Conservation (phyloP, 2,329 filamentous ascomycete species). For the Nannizzia gypsea region DNA sequence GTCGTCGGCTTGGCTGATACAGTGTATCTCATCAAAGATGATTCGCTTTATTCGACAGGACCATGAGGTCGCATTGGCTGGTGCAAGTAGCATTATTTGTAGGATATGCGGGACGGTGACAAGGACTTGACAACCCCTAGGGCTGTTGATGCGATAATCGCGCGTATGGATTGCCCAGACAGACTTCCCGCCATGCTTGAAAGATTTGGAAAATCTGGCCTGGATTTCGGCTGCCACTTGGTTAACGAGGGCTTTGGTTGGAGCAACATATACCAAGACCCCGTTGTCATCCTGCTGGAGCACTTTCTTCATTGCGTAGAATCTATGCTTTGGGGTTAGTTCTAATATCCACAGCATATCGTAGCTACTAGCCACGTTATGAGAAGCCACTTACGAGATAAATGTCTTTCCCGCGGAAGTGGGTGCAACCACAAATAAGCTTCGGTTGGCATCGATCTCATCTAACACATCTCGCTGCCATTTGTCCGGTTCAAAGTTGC, state of each 20-base stretch:
- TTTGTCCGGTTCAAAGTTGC: conserved; percentile 57
- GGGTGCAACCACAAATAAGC: conserved; percentile 63
- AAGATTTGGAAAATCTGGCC: conserved; percentile 58
- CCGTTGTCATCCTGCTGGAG: conserved; percentile 56
- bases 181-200: conserved; percentile 49
- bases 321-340: conserved; percentile 27
- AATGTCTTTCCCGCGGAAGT: conserved; percentile 75
- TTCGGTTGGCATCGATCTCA: conserved; percentile 57
- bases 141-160: conserved; percentile 63
- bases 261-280: conserved; percentile 66
- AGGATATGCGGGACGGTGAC: conserved; percentile 69
- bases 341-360: background rate
- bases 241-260: conserved; percentile 71
- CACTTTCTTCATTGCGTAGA: conserved; percentile 71
- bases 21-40: conserved; percentile 75
- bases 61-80: conserved; percentile 56
- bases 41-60: conserved; percentile 57
- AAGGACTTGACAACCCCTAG: conserved; percentile 59
- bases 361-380: background rate
- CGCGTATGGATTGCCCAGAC: conserved; percentile 71
- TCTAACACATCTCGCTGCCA: conserved; percentile 68
- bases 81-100: conserved; percentile 62
- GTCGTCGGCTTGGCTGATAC: conserved; percentile 64
- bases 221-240: conserved; percentile 72
- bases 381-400: conserved; percentile 42